These are phyloP conservation scores for Venustampulla echinocandica DNA, from an alignment of 495 filamentous ascomycete species.

Conservation along the genomic window DNA sequence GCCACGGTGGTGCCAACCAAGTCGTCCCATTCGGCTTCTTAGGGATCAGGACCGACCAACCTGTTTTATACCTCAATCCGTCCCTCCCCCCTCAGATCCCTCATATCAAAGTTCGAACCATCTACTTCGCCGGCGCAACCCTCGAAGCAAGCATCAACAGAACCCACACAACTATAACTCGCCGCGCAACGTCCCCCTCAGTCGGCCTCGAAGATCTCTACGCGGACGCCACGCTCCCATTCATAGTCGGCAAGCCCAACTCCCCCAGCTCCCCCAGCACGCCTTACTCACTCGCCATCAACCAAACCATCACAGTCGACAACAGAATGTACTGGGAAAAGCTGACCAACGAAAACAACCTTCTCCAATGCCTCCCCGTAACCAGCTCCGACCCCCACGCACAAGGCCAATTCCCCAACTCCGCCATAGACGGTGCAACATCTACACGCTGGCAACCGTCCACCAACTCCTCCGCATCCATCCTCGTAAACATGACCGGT, in stretches of 20 bases:
- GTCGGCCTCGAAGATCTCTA: slow-evolving; percentile 27
- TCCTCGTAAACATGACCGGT: slow-evolving; percentile 38
- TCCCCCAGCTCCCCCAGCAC: slow-evolving; percentile 19
- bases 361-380: slow-evolving; percentile 58
- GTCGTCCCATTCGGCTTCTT: slow-evolving; percentile 46
- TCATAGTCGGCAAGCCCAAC: slow-evolving; percentile 35
- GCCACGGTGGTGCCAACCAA: slow-evolving; percentile 47
- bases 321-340: slow-evolving; percentile 42
- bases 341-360: slow-evolving; percentile 48
- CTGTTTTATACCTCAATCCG: slow-evolving; percentile 44
- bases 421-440: slow-evolving; percentile 60
- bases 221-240: slow-evolving; percentile 39
- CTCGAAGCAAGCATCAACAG: slow-evolving; percentile 53
- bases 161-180: slow-evolving; percentile 55
- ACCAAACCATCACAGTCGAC: slow-evolving; percentile 44
- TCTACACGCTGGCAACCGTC: slow-evolving; percentile 67
- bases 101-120: slow-evolving; percentile 53
- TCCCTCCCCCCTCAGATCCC: slow-evolving; percentile 46
- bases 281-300: slow-evolving; percentile 40
- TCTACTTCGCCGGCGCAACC: slow-evolving; percentile 63
- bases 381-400: slow-evolving; percentile 39
- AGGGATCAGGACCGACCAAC: slow-evolving; percentile 40
- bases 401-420: slow-evolving; percentile 64
- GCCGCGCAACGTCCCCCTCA: slow-evolving; percentile 35
- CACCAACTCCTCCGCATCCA: slow-evolving; percentile 35